Base-by-base conservation (phyloP, 768 basidiomycete species). In the Arthromyces matolae region DNA sequence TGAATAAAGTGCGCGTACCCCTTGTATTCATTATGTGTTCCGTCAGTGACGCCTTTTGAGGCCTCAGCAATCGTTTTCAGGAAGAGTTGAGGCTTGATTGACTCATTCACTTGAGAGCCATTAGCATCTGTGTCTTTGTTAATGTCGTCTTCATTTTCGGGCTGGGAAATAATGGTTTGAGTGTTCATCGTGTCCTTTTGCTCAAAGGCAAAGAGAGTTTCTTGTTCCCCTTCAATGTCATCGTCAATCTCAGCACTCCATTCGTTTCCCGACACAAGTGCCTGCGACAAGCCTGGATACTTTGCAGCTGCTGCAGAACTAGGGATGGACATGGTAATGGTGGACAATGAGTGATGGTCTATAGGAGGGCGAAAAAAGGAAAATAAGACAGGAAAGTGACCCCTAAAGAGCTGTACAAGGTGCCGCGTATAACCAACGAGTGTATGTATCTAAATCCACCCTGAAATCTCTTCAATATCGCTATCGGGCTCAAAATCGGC, bases 41-140 rank as follows among this genome's bases (percentile, higher is more conserved):
- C 51, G n/a, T 69, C 60, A 1, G 59, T 56, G 22, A 69, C 60
- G 9, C 66, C 63, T 39, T 67, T 67, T 8, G 62, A 64, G 1
- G 60, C 62, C 25, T 46, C 45, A 8, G 20, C 32, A 13, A 50
- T 33, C 2, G 32, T 34, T 13, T 50, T 28, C 19, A 12, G 19
- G 1, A 49, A 14, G 10, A 24, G 18, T 10, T n/a, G 8, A 16
- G 41, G 18, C 25, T 25, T 20, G 14, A 22, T 14, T 8, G 12
- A 2, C 16, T 18, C 13, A 22, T 47, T 16, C 2, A 16, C n/a
- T 1, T 5, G 24, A 12, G 23, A 18, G 18, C 33, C 19, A 10
- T 36, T 34, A 3, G 5, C 23, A 38, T 34, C 49, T 51, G 51
- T 45, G 20, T 51, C 38, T 25, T 58, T 52, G 22, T 19, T 27